Conservation (phyloP, 371 early-diverging fungal genomes). For the Lichtheimia ramosa region DNA sequence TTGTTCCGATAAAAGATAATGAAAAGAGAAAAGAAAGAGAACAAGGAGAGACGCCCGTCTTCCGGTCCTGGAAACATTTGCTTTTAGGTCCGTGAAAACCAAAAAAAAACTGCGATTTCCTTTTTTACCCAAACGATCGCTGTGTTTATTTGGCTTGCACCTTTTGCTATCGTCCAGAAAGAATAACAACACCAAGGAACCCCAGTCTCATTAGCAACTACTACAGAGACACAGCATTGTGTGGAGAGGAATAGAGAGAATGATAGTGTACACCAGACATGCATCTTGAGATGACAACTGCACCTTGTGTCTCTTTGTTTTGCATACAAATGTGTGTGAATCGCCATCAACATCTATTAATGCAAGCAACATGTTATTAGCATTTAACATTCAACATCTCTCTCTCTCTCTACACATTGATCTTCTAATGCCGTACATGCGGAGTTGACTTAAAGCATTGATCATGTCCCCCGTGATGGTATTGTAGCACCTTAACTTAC, state of each 20-base stretch:
- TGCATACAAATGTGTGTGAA: too few relatives aligned
- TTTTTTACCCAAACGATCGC: slow-evolving; percentile 7
- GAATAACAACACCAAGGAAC: neutral
- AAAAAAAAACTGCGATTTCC: neutral
- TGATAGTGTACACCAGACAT: neutral
- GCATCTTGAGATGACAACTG: slow-evolving; percentile 7
- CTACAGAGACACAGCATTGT: too few relatives aligned
- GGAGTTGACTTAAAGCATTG: too few relatives aligned
- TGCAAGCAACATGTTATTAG: too few relatives aligned
- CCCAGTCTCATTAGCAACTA: slow-evolving; percentile 1
- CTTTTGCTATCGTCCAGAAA: slow-evolving; percentile 8
- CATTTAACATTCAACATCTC: too few relatives aligned
- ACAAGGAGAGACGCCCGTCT: neutral
- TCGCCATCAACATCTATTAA: too few relatives aligned
- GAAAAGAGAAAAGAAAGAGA: slow-evolving; percentile 4
- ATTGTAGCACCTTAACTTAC: too few relatives aligned
- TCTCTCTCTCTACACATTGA: too few relatives aligned
- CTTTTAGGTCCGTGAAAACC: slow-evolving; percentile 5
- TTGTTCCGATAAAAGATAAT: slow-evolving; percentile 1
- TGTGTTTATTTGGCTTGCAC: neutral
- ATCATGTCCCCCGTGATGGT: too few relatives aligned
- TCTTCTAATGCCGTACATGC: too few relatives aligned
- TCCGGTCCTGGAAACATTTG: slow-evolving; percentile 1
- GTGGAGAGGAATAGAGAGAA: too few relatives aligned
- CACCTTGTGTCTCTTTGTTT: neutral